These are phyloP conservation scores for Golubevia sp. DNA, from an alignment of 1,284 basidiomycete species.

Conservation along the genomic window DNA sequence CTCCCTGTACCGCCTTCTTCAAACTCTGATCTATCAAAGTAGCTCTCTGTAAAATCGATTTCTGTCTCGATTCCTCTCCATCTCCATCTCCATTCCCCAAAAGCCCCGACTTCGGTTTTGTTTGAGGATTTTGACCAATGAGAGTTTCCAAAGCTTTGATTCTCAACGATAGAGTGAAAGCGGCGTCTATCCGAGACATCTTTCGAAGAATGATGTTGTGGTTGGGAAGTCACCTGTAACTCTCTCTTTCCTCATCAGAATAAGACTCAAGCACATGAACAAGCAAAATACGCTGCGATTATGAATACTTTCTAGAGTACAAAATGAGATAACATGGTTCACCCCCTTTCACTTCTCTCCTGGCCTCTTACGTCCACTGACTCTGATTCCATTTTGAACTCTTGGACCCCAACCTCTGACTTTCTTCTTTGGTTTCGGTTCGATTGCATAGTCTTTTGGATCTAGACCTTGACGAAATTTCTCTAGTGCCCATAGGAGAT, in stretches of 20 bases:
- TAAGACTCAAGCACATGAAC: too few relatives aligned
- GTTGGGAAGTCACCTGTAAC: too few relatives aligned
- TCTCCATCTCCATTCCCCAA: background rate
- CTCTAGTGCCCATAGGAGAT: constrained; percentile 80
- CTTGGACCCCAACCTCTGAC: constrained; percentile 72
- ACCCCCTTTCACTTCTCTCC: constrained; percentile 36
- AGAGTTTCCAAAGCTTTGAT: background rate
- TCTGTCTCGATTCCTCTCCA: background rate
- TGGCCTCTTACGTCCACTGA: constrained; percentile 38
- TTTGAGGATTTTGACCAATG: background rate
- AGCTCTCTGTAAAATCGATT: background rate
- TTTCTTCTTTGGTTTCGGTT: constrained; percentile 72
- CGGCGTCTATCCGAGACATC: background rate
- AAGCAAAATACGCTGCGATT: too few relatives aligned
- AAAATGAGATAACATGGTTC: background rate
- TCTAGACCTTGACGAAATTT: constrained; percentile 71
- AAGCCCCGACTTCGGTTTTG: too few relatives aligned
- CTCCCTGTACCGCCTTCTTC: background rate
- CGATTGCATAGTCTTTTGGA: constrained; percentile 70
- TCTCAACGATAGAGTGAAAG: background rate
- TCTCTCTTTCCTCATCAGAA: too few relatives aligned
- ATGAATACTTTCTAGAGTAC: too few relatives aligned
- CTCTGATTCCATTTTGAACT: constrained; percentile 70
- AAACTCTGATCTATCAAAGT: background rate
- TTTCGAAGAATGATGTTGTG: background rate